These are phyloP conservation scores for Syncephalastrum sp. DNA, from an alignment of 371 early-diverging fungal genomes.

Conservation along the genomic window DNA sequence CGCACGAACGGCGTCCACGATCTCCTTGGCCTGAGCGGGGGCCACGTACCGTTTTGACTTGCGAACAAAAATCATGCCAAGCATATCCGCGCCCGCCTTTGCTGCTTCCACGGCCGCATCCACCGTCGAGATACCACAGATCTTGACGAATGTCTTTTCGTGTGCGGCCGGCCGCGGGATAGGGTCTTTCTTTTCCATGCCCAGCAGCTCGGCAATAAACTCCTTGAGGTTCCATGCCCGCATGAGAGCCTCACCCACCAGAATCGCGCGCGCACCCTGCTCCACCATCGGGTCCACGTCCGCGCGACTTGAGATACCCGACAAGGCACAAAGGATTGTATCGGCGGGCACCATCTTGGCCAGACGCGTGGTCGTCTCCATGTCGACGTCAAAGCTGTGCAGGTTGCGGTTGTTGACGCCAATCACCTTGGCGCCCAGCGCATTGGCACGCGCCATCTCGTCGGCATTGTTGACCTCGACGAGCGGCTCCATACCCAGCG, in stretches of 20 bases:
- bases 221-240: conserved; percentile 69
- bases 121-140: conserved; percentile 84
- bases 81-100: conserved; percentile 81
- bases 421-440: conserved; percentile 81
- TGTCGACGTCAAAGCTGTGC: conserved; percentile 94
- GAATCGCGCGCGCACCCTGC: conserved; percentile 78
- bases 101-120: conserved; percentile 84
- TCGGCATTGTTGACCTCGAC: conserved; percentile 92
- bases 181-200: conserved; percentile 34
- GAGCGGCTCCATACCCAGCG: conserved; percentile 94
- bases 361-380: conserved; percentile 77
- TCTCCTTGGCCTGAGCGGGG: conserved; percentile 57
- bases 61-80: conserved; percentile 90
- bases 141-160: conserved; percentile 70
- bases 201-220: conserved; percentile 74
- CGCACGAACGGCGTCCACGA: conserved; percentile 62
- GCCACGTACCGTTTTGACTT: conserved; percentile 64
- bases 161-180: conserved; percentile 7
- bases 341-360: conserved; percentile 75
- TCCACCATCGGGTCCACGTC: conserved; percentile 82
- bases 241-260: conserved; percentile 97
- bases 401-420: conserved; percentile 98
- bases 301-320: conserved; percentile 82
- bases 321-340: conserved; percentile 81
- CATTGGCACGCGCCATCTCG: conserved; percentile 88